These are phyloP conservation scores for Carex parvula DNA, from an alignment of 176 grass and related monocot genomes.

Conservation along the genomic window DNA sequence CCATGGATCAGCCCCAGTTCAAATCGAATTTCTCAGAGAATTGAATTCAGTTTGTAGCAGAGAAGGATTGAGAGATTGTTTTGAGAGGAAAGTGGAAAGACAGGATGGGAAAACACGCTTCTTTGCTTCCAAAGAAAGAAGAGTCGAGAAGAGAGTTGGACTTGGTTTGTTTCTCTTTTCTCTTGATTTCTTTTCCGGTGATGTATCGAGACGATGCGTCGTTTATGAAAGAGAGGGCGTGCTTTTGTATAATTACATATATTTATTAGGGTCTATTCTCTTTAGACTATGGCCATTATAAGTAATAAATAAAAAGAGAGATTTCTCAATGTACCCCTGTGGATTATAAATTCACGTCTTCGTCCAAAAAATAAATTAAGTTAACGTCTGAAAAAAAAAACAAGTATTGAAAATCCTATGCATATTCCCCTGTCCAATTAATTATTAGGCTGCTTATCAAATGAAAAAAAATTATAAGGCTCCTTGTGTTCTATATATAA, in stretches of 20 bases:
- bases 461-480: not conserved
- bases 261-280: not conserved
- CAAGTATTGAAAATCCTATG: not conserved
- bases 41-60: not conserved
- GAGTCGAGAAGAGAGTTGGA: not conserved
- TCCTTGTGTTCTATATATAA: not conserved
- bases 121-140: slow-evolving; percentile 15
- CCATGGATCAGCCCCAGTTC: slow-evolving; percentile 27
- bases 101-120: not conserved
- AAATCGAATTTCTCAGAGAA: not conserved
- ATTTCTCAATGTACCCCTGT: not conserved
- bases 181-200: not conserved
- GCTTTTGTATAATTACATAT: not conserved
- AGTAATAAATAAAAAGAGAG: not conserved
- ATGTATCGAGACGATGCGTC: slow-evolving; percentile 20
- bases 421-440: not conserved
- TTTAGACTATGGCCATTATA: not conserved
- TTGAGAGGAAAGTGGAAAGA: not conserved
- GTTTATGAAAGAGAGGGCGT: slow-evolving; percentile 22
- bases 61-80: not conserved
- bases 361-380: not conserved
- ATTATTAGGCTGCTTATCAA: not conserved
- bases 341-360: not conserved
- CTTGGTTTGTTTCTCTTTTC: slow-evolving; percentile 1
- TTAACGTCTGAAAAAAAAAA: too few relatives aligned